Conservation (phyloP, 257 asterid genomes). For the Solanum sparsipilum region DNA sequence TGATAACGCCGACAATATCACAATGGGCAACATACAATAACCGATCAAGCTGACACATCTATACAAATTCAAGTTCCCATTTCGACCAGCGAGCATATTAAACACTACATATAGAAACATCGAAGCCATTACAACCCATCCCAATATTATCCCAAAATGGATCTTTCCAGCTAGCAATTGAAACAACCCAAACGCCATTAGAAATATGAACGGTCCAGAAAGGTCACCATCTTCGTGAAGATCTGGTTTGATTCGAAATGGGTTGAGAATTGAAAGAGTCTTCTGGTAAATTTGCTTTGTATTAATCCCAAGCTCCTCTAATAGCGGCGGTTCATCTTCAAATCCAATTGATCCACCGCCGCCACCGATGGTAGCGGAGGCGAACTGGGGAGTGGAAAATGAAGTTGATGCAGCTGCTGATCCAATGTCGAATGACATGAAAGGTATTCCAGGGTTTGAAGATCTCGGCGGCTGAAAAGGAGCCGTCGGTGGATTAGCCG, state of each 20-base stretch:
- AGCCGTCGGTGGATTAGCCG: constrained; percentile 54
- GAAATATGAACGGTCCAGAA: constrained; percentile 73
- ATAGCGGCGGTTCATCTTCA: constrained; percentile 80
- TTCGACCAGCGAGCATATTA: constrained; percentile 60
- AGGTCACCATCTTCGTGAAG: constrained; percentile 83
- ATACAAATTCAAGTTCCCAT: constrained; percentile 64
- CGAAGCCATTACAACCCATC: constrained; percentile 67
- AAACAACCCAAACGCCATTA: constrained; percentile 77
- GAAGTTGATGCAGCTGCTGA: constrained; percentile 52
- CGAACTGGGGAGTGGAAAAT: constrained; percentile 43
- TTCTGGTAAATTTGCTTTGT: constrained; percentile 82
- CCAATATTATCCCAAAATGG: constrained; percentile 72
- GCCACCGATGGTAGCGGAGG: constrained; percentile 17
- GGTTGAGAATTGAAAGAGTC: constrained; percentile 58
- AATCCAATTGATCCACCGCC: constrained; percentile 29
- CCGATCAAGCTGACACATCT: constrained; percentile 62
- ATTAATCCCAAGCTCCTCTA: constrained; percentile 84
- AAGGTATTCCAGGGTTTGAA: constrained; percentile 45
- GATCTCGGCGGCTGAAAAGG: constrained; percentile 52
- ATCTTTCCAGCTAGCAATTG: constrained; percentile 85
- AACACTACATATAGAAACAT: constrained; percentile 50
- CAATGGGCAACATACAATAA: constrained; percentile 64
- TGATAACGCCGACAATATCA: constrained; percentile 46
- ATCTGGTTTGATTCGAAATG: constrained; percentile 48
- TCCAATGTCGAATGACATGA: constrained; percentile 62